Conservation (phyloP, 805 yeast species). For the Candida sanyiensis region DNA sequence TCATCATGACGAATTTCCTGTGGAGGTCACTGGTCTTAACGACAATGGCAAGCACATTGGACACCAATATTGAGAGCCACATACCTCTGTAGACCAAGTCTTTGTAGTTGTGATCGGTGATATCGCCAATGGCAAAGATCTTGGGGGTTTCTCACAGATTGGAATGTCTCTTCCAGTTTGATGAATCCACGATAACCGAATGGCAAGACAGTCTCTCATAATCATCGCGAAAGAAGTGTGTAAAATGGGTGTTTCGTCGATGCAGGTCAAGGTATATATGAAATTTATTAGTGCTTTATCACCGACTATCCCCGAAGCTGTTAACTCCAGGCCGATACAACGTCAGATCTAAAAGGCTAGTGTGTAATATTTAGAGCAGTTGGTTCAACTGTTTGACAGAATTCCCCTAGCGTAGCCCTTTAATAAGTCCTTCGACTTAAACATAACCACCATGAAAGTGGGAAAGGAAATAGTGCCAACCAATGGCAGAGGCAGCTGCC, state of each 20-base stretch:
- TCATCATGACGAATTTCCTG: too few relatives aligned
- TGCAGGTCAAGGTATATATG: too few relatives aligned
- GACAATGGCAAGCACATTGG: constrained; percentile 13
- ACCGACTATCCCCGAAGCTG: too few relatives aligned
- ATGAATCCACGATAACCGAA: constrained; percentile 10
- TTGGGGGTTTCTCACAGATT: constrained; percentile 7
- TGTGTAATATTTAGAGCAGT: too few relatives aligned
- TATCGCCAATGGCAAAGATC: constrained; percentile 32
- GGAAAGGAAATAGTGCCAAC: constrained; percentile 21
- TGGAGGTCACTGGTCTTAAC: neutral
- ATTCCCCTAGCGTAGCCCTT: neutral
- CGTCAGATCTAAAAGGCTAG: too few relatives aligned
- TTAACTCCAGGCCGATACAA: too few relatives aligned
- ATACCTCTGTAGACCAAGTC: constrained; percentile 13
- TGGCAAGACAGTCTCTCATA: too few relatives aligned
- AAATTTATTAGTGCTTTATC: too few relatives aligned
- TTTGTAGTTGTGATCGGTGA: constrained; percentile 19
- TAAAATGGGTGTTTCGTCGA: too few relatives aligned
- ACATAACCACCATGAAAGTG: constrained; percentile 14
- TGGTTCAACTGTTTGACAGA: neutral
- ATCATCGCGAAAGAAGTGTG: too few relatives aligned
- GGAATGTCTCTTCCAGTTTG: constrained; percentile 10
- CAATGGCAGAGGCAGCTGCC: constrained; percentile 23
- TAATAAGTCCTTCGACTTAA: constrained; percentile 20
- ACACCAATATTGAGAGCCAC: constrained; percentile 12